These are phyloP conservation scores for Entrophospora sp. DNA, from an alignment of 192 early-diverging fungal genomes.

Conservation along the genomic window DNA sequence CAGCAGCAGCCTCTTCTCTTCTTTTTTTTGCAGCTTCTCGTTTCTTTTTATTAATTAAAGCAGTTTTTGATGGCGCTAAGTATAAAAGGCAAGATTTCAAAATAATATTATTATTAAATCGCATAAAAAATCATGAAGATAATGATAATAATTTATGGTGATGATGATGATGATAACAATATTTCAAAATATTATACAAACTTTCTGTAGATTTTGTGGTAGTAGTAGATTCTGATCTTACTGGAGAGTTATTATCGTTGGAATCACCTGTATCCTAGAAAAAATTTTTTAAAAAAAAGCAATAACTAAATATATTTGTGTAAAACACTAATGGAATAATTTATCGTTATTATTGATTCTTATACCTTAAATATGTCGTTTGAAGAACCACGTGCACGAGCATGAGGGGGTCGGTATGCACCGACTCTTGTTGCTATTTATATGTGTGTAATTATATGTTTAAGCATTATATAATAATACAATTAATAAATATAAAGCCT, in stretches of 20 bases:
- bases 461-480: conserved; percentile 17
- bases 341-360: neutral
- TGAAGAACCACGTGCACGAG: conserved; percentile 46
- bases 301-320: neutral
- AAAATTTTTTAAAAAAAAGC: neutral
- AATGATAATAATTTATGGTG: neutral
- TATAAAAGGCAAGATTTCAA: neutral
- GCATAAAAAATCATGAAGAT: neutral
- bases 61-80: conserved; percentile 35
- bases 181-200: too few species aligned
- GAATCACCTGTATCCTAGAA: too few species aligned
- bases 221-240: too few species aligned
- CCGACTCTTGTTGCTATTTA: conserved; percentile 33
- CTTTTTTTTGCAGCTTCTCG: conserved; percentile 51
- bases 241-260: too few species aligned
- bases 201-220: too few species aligned
- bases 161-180: too few species aligned
- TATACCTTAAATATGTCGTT: conserved; percentile 31
- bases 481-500: conserved; percentile 1
- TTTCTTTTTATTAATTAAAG: conserved; percentile 68
- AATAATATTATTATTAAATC: neutral
- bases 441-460: neutral
- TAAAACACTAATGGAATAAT: neutral
- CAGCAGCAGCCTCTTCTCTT: conserved; percentile 30
- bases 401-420: conserved; percentile 66